phyloP scores from a whole-genome alignment of 83 land plant genomes.

The Diphasiastrum complanatum region DNA sequence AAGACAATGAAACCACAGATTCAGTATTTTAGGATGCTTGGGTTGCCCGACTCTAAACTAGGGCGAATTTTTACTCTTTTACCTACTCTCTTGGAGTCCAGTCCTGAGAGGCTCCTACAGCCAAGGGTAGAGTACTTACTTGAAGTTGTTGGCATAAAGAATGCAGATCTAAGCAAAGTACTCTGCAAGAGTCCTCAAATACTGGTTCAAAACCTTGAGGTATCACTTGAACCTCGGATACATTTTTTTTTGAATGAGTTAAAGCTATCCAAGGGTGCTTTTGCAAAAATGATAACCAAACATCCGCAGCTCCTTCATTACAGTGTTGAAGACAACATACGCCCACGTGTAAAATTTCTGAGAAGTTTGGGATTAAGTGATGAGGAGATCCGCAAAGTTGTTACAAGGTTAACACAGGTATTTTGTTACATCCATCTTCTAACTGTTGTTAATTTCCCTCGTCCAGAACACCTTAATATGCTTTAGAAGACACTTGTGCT shows the following conservation, averaged over 20 bases:
- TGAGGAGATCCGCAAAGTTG: conserved; percentile 58
- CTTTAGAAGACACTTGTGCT: not conserved
- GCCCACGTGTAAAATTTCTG: conserved; percentile 61
- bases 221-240: conserved; percentile 50
- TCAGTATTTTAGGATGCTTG: conserved; percentile 51
- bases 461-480: not conserved
- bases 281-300: conserved; percentile 76
- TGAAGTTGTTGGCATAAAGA: conserved; percentile 66
- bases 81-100: conserved; percentile 74
- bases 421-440: conserved; percentile 2
- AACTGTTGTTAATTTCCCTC: not conserved
- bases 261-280: conserved; percentile 51
- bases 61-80: conserved; percentile 64
- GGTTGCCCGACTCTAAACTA: conserved; percentile 54
- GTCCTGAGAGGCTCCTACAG: conserved; percentile 61
- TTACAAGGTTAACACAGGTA: conserved; percentile 73
- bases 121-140: conserved; percentile 65
- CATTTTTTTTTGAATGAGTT: conserved; percentile 58
- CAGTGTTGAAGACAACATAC: conserved; percentile 66
- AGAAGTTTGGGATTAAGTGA: conserved; percentile 70
- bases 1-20: conserved; percentile 61
- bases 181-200: conserved; percentile 73
- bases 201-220: conserved; percentile 60
- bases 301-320: conserved; percentile 88
- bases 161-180: conserved; percentile 51